Evolutionary conservation across 139 green algal species (phyloP), one percentile per base, ranked within the genome.

Genomic region (Picochlorum sp.): DNA sequence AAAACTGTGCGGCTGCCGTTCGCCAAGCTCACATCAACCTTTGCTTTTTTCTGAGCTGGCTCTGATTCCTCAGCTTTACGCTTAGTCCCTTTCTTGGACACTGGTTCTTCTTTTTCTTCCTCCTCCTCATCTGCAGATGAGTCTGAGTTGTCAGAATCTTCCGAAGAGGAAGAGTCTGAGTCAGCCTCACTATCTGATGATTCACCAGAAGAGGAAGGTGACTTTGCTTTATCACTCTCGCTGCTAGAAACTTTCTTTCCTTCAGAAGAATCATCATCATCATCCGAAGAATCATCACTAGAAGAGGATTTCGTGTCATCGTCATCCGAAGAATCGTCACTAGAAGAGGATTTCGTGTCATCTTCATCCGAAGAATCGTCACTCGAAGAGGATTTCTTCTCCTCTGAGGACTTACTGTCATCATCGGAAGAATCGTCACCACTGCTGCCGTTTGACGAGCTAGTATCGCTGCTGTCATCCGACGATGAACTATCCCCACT

Each of bases 1-100:
- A 90, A 90, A 26, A 90, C 63, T 24, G 75, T 87, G 31, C 20
- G 44, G 63, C 44, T 69, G 36, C 69, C 76, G 26, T 68, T 50
- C 25, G 25, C 59, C 13, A 58, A 65, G 10, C 55, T 61, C 14
- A 49, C 67, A 29, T 72, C 72, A 7, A 67, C 62, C 0, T 54
- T 47, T 13, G 35, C 6, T 28, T 12, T 22, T 16, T 41, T 41
- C 35, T 41, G 30, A n/a, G n/a, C n/a, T n/a, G n/a, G n/a, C n/a
- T n/a, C n/a, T n/a, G n/a, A n/a, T n/a, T n/a, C n/a, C 20, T 47
- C 39, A 47, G 53, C 29, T 53, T 64, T 59, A 25, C 60, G 43
- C 18, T 32, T 61, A 58, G 77, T 80, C 26, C 64, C 57, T 62
- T 84, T 80, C 67, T 84, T 80, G 37, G 64, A 30, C 4, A 59